Evolutionary conservation across 2,329 filamentous ascomycete genomes (phyloP).

Genomic region (Aspergillus novoparasiticus): DNA sequence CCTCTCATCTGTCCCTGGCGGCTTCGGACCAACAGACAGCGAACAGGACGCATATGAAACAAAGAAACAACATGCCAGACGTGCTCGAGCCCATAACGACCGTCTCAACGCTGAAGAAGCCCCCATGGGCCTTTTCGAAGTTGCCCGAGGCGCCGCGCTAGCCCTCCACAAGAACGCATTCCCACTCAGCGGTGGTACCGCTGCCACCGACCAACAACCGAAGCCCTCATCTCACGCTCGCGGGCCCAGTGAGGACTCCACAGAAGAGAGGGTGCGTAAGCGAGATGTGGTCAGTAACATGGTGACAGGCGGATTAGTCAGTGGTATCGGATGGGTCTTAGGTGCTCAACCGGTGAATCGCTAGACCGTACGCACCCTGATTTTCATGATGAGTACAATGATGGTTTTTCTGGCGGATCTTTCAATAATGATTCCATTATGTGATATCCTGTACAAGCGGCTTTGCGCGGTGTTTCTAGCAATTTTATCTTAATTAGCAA

Average conservation of each 20-base stretch:
- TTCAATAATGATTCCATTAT: not conserved
- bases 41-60: slow-evolving; percentile 51
- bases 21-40: slow-evolving; percentile 46
- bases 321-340: slow-evolving; percentile 66
- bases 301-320: slow-evolving; percentile 63
- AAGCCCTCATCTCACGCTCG: slow-evolving; percentile 8
- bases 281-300: slow-evolving; percentile 63
- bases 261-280: slow-evolving; percentile 45
- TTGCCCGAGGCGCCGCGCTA: slow-evolving; percentile 52
- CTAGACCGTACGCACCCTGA: slow-evolving; percentile 6
- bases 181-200: slow-evolving; percentile 36
- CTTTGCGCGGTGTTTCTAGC: not conserved
- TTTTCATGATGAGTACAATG: slow-evolving; percentile 1
- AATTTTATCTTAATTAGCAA: not conserved
- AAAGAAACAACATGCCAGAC: slow-evolving; percentile 40
- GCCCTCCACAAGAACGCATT: slow-evolving; percentile 53
- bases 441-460: slow-evolving; percentile 7
- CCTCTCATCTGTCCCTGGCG: slow-evolving; percentile 43
- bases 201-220: slow-evolving; percentile 5
- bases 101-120: slow-evolving; percentile 45
- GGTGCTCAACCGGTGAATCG: slow-evolving; percentile 53
- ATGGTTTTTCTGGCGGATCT: not conserved
- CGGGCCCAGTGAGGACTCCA: slow-evolving; percentile 16
- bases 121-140: slow-evolving; percentile 55
- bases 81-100: slow-evolving; percentile 32